Evolutionary conservation across 2,329 filamentous ascomycete species (phyloP).

Genomic region (Colletotrichum orchidophilum): DNA sequence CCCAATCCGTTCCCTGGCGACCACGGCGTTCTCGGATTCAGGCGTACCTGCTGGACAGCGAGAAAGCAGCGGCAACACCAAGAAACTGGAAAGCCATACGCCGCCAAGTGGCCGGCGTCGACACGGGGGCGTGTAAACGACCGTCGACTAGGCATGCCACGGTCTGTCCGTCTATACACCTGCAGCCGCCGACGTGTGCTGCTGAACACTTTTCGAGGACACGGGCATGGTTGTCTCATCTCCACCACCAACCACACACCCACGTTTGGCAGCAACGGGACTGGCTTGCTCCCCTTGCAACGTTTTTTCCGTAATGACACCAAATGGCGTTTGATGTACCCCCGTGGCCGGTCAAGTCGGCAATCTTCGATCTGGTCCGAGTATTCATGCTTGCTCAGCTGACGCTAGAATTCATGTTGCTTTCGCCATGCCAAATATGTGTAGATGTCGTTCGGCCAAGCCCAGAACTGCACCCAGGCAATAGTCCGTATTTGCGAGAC

Average conservation of each 20-base stretch:
- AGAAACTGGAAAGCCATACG: not conserved
- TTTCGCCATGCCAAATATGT: conserved; percentile 2
- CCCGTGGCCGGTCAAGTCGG: conserved; percentile 22
- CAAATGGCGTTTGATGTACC: conserved; percentile 27
- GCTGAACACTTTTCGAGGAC: conserved; percentile 20
- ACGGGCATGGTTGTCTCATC: conserved; percentile 29
- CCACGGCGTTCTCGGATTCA: conserved; percentile 25
- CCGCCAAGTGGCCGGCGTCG: conserved; percentile 22
- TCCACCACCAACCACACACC: conserved; percentile 26
- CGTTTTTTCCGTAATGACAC: not conserved
- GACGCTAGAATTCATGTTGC: conserved; percentile 18
- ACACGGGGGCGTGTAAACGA: conserved; percentile 14
- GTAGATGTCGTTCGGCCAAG: conserved; percentile 2
- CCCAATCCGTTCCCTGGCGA: conserved; percentile 14
- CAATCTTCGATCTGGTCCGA: conserved; percentile 8
- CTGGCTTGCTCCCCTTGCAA: conserved; percentile 1
- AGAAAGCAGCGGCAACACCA: conserved; percentile 5
- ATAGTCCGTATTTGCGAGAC: conserved; percentile 30
- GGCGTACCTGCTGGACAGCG: conserved; percentile 2
- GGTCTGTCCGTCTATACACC: conserved; percentile 19
- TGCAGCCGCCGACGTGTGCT: conserved; percentile 24
- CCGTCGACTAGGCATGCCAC: conserved; percentile 2
- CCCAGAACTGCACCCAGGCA: conserved; percentile 25
- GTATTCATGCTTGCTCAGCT: conserved; percentile 15
- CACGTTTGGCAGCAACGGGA: conserved; percentile 11